These are phyloP conservation scores for Coniochaeta sp. DNA, from an alignment of 2,329 filamentous ascomycete genomes.

Conservation along the genomic window DNA sequence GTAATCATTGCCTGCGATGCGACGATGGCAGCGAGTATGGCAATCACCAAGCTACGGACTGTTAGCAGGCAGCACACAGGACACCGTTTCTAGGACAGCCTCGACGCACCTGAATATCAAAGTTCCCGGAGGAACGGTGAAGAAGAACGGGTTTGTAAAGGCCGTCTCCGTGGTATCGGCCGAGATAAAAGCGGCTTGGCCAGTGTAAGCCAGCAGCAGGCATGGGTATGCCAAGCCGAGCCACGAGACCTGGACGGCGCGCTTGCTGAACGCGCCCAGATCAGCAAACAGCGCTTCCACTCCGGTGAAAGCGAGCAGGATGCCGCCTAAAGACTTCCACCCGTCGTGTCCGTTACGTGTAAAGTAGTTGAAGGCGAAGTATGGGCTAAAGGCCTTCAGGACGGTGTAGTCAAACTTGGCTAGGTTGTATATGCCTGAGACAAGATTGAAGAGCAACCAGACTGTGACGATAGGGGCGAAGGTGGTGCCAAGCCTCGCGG, in stretches of 20 bases:
- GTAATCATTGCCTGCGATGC: constrained; percentile 76
- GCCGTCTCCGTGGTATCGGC: constrained; percentile 36
- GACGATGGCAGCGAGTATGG: constrained; percentile 64
- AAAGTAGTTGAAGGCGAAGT: constrained; percentile 54
- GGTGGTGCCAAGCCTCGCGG: constrained; percentile 47
- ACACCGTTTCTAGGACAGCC: not conserved
- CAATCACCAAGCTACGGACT: constrained; percentile 46
- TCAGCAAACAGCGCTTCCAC: constrained; percentile 77
- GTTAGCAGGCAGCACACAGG: not conserved
- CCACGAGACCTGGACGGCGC: constrained; percentile 69
- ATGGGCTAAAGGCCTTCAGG: constrained; percentile 48
- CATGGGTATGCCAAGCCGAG: constrained; percentile 61
- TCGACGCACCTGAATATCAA: constrained; percentile 47
- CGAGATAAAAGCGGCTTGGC: constrained; percentile 68
- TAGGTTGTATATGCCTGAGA: constrained; percentile 57
- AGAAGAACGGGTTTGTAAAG: constrained; percentile 68
- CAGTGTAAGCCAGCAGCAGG: constrained; percentile 56
- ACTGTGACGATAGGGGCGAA: constrained; percentile 62
- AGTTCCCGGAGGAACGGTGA: constrained; percentile 58
- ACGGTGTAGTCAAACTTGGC: constrained; percentile 43
- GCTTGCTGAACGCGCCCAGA: constrained; percentile 63
- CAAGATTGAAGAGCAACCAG: constrained; percentile 58
- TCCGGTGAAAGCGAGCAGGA: constrained; percentile 67
- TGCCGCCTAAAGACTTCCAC: constrained; percentile 59
- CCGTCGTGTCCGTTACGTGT: constrained; percentile 49